Evolutionary conservation across 345 rosid genomes (phyloP).

Genomic region (Clarkia xantiana): DNA sequence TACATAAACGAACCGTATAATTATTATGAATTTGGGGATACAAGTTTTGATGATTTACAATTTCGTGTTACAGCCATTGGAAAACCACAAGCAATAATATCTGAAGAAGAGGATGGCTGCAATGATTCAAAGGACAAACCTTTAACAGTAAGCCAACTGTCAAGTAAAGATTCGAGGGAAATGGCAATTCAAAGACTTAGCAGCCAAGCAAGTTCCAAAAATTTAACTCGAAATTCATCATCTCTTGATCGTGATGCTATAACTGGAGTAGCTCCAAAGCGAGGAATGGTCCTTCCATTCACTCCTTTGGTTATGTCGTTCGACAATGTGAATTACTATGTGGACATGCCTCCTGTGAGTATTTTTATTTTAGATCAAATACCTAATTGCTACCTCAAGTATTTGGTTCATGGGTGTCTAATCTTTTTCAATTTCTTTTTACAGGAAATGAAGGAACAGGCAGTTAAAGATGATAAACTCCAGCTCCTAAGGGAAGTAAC

Average conservation of each 20-base stretch:
- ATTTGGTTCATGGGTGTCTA: no score
- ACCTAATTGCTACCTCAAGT: no score
- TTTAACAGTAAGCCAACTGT: slow-evolving; percentile 12
- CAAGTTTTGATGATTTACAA: no score
- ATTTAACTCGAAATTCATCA: slow-evolving; percentile 21
- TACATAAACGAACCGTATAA: not conserved
- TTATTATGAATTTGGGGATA: no score
- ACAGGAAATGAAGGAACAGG: slow-evolving; percentile 89
- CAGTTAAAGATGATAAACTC: slow-evolving; percentile 49
- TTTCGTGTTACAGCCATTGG: slow-evolving; percentile 35
- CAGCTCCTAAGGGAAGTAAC: slow-evolving; percentile 66
- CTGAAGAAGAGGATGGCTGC: slow-evolving; percentile 30
- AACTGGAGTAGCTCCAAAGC: slow-evolving; percentile 28
- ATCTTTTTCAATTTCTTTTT: slow-evolving; percentile 1
- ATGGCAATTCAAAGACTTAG: slow-evolving; percentile 21
- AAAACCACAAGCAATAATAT: slow-evolving; percentile 45
- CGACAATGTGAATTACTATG: slow-evolving; percentile 45
- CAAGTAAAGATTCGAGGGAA: slow-evolving; percentile 23
- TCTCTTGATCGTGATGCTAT: slow-evolving; percentile 17
- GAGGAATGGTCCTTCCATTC: slow-evolving; percentile 82
- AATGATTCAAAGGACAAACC: slow-evolving; percentile 18
- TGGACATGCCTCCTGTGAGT: slow-evolving; percentile 72
- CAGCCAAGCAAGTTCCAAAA: slow-evolving; percentile 11
- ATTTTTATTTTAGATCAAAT: not conserved
- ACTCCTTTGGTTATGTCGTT: slow-evolving; percentile 72